Evolutionary conservation across 805 yeast species (phyloP).

Genomic region (Tetrapisispora phaffii): DNA sequence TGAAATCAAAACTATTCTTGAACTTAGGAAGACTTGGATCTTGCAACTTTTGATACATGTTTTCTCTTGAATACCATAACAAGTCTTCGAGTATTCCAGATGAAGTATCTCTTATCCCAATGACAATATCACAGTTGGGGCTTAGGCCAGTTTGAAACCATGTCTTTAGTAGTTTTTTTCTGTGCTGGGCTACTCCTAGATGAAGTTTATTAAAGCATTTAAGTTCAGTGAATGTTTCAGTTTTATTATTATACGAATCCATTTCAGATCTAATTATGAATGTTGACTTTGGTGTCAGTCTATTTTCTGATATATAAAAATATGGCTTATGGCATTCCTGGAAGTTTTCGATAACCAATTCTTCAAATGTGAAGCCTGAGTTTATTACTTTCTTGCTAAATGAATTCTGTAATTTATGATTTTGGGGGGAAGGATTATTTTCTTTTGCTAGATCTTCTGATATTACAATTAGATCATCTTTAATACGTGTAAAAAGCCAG

Average conservation of each 20-base stretch:
- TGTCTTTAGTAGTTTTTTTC: slow-evolving; percentile 25
- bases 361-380: slow-evolving; percentile 27
- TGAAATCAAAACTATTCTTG: slow-evolving; percentile 15
- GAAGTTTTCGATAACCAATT: slow-evolving; percentile 12
- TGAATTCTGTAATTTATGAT: neutral
- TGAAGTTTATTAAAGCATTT: slow-evolving; percentile 23
- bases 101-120: slow-evolving; percentile 23
- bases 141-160: slow-evolving; percentile 26
- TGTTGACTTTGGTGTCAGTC: slow-evolving; percentile 10
- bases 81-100: slow-evolving; percentile 20
- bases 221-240: slow-evolving; percentile 21
- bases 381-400: slow-evolving; percentile 14
- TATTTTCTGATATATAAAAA: slow-evolving; percentile 21
- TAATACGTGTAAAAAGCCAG: slow-evolving; percentile 10
- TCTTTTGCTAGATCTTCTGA: slow-evolving; percentile 10
- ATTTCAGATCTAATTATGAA: slow-evolving; percentile 28
- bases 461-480: slow-evolving; percentile 14
- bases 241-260: slow-evolving; percentile 20
- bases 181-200: slow-evolving; percentile 16
- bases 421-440: neutral
- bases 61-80: slow-evolving; percentile 14
- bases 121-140: slow-evolving; percentile 21
- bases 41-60: slow-evolving; percentile 15
- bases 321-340: slow-evolving; percentile 5
- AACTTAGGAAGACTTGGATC: slow-evolving; percentile 9